Evolutionary conservation across 192 early-diverging fungal genomes (phyloP), one percentile per base, ranked within the genome.

Genomic region (Spizellomyces punctatus): DNA sequence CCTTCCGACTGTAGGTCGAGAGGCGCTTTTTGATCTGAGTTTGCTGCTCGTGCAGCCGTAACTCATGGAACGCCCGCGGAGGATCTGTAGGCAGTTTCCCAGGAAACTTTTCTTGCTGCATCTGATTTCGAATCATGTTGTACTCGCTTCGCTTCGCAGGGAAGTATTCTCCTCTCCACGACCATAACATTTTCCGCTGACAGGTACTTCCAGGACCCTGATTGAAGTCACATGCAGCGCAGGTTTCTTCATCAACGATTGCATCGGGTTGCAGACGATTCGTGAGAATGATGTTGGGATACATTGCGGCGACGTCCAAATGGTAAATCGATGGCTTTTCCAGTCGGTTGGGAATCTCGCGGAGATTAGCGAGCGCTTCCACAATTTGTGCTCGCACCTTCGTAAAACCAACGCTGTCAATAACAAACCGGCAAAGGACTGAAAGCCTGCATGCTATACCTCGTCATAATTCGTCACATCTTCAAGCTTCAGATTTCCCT

Each of bases 281-380:
- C 0, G 98, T 99, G 27, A 99, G 81, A 75, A 99, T 99, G 67
- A 99, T 99, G 74, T 99, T 99, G 16, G 98, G 98, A 66, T 96
- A 96, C 98, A 99, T 99, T 22, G 98, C 98, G 0, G 94, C 98
- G n/a, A 99, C 98, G 80, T 99, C 98, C 83, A 99, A 89, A 69
- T 99, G 98, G 78, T 99, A 99, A 57, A 99, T 92, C 4, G 91
- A 81, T 2, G 98, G 98, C 41, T 85, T 79, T 63, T 94, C 94
- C 44, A 76, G 76, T 2, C 93, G 89, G 48, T 87, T 88, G 8
- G 95, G 95, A 16, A 74, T 75, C 60, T 96, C 93, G n/a, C 91
- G 84, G n/a, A 99, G 77, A 10, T 89, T 85, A 60, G 78, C 78
- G 8, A 99, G 81, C 8, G 85, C 74, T 6, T 58, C 66, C 6